These are phyloP conservation scores for Penicillium subrubescens DNA, from an alignment of 495 filamentous ascomycete genomes.

Conservation along the genomic window DNA sequence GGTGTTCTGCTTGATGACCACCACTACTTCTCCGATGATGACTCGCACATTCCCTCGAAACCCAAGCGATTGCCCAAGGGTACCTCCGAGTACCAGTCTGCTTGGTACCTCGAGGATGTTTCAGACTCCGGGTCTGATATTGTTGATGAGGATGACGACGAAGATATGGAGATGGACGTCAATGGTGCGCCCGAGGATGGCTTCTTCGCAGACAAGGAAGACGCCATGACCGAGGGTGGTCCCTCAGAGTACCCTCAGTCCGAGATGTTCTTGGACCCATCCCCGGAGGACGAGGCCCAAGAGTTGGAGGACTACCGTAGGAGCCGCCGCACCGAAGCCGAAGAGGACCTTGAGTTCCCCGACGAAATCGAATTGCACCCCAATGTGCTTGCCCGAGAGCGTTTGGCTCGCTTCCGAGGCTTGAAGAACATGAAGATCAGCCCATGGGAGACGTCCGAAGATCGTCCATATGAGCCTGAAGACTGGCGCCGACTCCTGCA, in stretches of 20 bases:
- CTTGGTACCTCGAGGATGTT: conserved; percentile 87
- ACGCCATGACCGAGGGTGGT: conserved; percentile 74
- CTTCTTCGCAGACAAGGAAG: conserved; percentile 67
- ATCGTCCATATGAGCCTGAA: conserved; percentile 79
- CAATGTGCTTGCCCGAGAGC: conserved; percentile 80
- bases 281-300: conserved; percentile 81
- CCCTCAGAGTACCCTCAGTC: conserved; percentile 87
- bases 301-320: conserved; percentile 77
- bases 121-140: conserved; percentile 87
- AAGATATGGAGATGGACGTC: conserved; percentile 53
- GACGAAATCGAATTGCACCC: conserved; percentile 96
- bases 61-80: conserved; percentile 85
- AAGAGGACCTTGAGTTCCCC: conserved; percentile 92
- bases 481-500: conserved; percentile 85
- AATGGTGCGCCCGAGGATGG: conserved; percentile 71
- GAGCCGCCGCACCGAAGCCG: conserved; percentile 72
- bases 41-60: conserved; percentile 58
- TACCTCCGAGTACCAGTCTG: conserved; percentile 89
- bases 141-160: conserved; percentile 60
- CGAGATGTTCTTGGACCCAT: conserved; percentile 86
- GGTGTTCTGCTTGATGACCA: conserved; percentile 95
- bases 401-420: conserved; percentile 82
- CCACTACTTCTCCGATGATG: conserved; percentile 96
- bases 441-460: conserved; percentile 85
- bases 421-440: conserved; percentile 86